A percentile compares a stretch with the other conserved stretches of the same genome.
Conservation (phyloP, 192 early-diverging fungal genomes). For the Pilobolus umbonatus region DNA sequence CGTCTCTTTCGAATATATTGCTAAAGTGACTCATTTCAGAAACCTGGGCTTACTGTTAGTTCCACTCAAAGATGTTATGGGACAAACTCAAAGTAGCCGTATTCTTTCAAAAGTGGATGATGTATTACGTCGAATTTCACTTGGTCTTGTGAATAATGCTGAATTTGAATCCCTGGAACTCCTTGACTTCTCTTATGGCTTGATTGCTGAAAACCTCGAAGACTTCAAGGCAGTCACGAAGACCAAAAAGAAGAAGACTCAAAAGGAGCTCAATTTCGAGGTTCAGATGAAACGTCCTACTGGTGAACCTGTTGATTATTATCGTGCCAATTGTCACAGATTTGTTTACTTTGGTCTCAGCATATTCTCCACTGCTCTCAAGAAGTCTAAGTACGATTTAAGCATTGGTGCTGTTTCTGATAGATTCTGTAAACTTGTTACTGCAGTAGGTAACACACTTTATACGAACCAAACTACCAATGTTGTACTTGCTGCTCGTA, state of each 20-base stretch:
- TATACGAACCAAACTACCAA: constrained; percentile 79
- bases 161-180: constrained; percentile 60
- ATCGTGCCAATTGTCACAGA: constrained; percentile 78
- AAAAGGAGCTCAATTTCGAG: constrained; percentile 60
- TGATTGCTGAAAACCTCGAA: constrained; percentile 84
- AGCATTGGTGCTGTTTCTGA: constrained; percentile 54
- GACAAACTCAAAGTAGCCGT: constrained; percentile 75
- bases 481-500: constrained; percentile 61
- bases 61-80: constrained; percentile 84
- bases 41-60: constrained; percentile 67
- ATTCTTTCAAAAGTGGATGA: constrained; percentile 75
- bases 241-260: constrained; percentile 44
- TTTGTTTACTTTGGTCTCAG: constrained; percentile 93
- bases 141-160: constrained; percentile 77
- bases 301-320: constrained; percentile 63
- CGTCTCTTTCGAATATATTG: constrained; percentile 83
- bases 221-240: constrained; percentile 62
- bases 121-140: constrained; percentile 66
- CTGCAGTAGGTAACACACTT: constrained; percentile 71
- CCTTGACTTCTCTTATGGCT: constrained; percentile 76
- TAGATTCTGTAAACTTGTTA: constrained; percentile 79
- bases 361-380: constrained; percentile 71
- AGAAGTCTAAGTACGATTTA: constrained; percentile 53
- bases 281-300: constrained; percentile 70
- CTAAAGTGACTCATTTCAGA: constrained; percentile 62